Evolutionary conservation across 2,329 filamentous ascomycete genomes (phyloP).

Genomic region (Westerdykella aurantiaca): DNA sequence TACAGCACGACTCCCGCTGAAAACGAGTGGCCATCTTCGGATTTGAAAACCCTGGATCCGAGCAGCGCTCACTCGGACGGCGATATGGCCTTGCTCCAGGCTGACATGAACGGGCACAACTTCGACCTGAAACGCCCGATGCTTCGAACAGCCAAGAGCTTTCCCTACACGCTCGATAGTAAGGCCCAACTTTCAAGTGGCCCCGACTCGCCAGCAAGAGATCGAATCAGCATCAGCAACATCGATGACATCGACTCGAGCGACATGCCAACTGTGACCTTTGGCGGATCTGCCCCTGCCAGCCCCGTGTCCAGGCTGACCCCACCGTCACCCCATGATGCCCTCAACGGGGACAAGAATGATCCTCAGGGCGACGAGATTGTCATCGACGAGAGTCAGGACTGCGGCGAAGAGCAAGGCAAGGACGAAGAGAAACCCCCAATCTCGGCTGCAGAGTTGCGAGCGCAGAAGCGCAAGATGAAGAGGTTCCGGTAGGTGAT

Average conservation of each 20-base stretch:
- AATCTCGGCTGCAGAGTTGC: conserved; percentile 45
- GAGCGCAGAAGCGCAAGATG: conserved; percentile 52
- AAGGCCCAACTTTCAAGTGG: conserved; percentile 26
- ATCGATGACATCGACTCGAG: conserved; percentile 33
- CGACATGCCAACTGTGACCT: conserved; percentile 33
- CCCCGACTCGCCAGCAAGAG: conserved; percentile 24
- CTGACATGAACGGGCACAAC: conserved; percentile 31
- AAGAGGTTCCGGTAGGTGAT: conserved; percentile 67
- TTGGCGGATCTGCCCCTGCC: conserved; percentile 42
- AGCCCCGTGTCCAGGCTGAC: conserved; percentile 43
- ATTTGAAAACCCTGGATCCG: conserved; percentile 31
- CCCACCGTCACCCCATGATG: conserved; percentile 40
- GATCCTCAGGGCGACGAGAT: conserved; percentile 37
- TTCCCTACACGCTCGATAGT: conserved; percentile 38
- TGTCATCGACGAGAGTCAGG: conserved; percentile 38
- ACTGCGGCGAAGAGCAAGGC: conserved; percentile 20
- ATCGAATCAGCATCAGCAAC: conserved; percentile 26
- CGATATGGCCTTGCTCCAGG: conserved; percentile 37
- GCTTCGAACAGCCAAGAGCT: conserved; percentile 42
- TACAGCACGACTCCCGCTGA: conserved; percentile 40
- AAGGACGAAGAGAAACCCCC: conserved; percentile 33
- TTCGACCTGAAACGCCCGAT: conserved; percentile 36
- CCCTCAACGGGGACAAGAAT: conserved; percentile 29
- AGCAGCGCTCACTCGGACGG: conserved; percentile 31
- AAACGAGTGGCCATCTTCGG: conserved; percentile 41